Percentiles rank a stretch among this genome's conserved stretches.
Evolutionary conservation across 2,329 filamentous ascomycete genomes (phyloP).

Genomic region (Aspergillus clavatus): DNA sequence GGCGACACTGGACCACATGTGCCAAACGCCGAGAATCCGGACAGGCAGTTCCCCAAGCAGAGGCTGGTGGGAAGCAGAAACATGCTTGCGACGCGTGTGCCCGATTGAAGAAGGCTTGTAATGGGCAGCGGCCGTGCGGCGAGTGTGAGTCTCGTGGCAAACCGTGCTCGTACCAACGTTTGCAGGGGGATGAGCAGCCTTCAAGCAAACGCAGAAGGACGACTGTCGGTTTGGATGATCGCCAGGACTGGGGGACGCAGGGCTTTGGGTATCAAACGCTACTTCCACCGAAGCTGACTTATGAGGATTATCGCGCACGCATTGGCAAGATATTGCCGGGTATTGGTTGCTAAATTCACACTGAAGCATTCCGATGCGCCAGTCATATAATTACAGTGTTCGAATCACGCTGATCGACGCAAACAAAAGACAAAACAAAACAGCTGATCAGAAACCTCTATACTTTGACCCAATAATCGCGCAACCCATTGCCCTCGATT

Average conservation of each 20-base stretch:
- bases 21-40: neutral
- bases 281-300: neutral
- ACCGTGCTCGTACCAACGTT: neutral
- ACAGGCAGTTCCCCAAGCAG: neutral
- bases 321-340: neutral
- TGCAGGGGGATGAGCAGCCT: neutral
- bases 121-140: neutral
- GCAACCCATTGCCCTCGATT: conserved; percentile 3
- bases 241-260: neutral
- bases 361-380: too few species aligned
- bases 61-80: neutral
- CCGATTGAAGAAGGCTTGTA: neutral
- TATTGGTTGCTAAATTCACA: too few species aligned
- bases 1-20: neutral
- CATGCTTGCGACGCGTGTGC: neutral
- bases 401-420: neutral
- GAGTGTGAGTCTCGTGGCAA: neutral
- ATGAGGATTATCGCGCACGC: neutral
- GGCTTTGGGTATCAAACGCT: neutral
- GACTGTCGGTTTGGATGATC: neutral
- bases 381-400: neutral
- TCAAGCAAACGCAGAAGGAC: neutral
- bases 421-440: neutral
- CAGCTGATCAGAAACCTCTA: neutral
- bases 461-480: conserved; percentile 5